Percentiles rank a stretch among this genome's conserved stretches.
Conservation (phyloP, 257 asterid genomes). For the Cynanchum wilfordii region DNA sequence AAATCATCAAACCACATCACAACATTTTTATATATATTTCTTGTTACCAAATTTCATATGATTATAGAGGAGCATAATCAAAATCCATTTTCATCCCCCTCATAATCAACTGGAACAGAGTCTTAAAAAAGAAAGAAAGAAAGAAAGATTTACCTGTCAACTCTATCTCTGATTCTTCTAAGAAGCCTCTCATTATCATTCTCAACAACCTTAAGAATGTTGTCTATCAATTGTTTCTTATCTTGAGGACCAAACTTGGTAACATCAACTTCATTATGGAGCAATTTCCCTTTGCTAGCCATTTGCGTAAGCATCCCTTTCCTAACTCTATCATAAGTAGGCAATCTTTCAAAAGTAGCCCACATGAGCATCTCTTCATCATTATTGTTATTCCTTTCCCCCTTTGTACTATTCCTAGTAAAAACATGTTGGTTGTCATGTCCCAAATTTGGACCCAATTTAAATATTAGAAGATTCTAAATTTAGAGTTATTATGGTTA, state of each 20-base stretch:
- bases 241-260: slow-evolving; percentile 52
- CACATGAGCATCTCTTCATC: slow-evolving; percentile 76
- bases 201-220: slow-evolving; percentile 57
- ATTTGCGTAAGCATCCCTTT: slow-evolving; percentile 60
- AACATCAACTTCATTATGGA: slow-evolving; percentile 41
- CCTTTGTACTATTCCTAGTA: slow-evolving; percentile 41
- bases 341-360: slow-evolving; percentile 83
- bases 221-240: slow-evolving; percentile 55
- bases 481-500: too few relatives aligned
- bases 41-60: too few relatives aligned
- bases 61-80: too few relatives aligned
- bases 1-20: too few relatives aligned
- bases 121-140: too few relatives aligned
- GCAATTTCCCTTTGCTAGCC: slow-evolving; percentile 40
- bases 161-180: slow-evolving; percentile 51
- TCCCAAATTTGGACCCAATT: too few relatives aligned
- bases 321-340: slow-evolving; percentile 63
- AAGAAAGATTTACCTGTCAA: slow-evolving; percentile 74
- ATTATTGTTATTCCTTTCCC: slow-evolving; percentile 27
- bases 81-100: too few relatives aligned
- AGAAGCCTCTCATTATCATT: slow-evolving; percentile 61
- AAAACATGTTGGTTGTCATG: slow-evolving; percentile 40
- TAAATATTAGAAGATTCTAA: too few relatives aligned
- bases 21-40: too few relatives aligned
- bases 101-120: too few relatives aligned